phyloP scores from a whole-genome alignment of 176 grass and related monocot genomes.

The Zoysia japonica region DNA sequence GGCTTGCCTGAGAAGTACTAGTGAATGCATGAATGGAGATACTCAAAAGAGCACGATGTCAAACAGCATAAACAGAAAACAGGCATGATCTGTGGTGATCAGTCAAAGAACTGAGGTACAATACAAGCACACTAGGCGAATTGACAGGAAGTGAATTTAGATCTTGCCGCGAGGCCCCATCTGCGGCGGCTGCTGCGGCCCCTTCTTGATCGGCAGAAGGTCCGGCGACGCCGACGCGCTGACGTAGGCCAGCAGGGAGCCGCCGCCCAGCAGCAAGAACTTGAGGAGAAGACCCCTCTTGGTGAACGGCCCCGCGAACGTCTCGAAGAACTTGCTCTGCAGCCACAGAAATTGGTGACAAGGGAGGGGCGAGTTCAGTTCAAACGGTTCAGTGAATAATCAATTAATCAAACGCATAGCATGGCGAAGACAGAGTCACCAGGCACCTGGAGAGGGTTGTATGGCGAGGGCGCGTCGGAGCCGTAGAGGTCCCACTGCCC shows the following conservation, averaged over 20 bases:
- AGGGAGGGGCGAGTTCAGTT: not conserved
- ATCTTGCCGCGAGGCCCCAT: conserved; percentile 85
- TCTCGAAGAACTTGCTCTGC: conserved; percentile 99
- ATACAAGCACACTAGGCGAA: conserved; percentile 1
- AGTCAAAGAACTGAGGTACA: conserved; percentile 4
- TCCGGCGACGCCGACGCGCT: conserved; percentile 65
- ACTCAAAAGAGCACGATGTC: conserved; percentile 27
- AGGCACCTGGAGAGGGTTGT: conserved; percentile 87
- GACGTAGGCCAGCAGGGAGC: conserved; percentile 72
- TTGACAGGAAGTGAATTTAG: conserved; percentile 27
- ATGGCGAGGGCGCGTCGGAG: conserved; percentile 84
- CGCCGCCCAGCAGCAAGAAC: conserved; percentile 88
- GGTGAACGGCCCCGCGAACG: conserved; percentile 88
- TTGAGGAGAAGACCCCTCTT: conserved; percentile 97
- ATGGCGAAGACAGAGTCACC: too few relatives aligned
- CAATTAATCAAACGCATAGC: too few relatives aligned
- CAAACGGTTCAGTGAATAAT: too few relatives aligned
- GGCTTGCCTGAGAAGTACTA: not conserved
- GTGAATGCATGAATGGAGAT: not conserved
- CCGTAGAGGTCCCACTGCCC: conserved; percentile 98
- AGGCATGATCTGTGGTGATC: conserved; percentile 6
- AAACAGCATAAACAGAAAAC: conserved; percentile 33
- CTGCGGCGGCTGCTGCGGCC: conserved; percentile 79
- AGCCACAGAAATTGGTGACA: not conserved
- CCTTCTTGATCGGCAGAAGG: conserved; percentile 97